Percentiles rank a stretch among this genome's conserved stretches.
These are phyloP conservation scores for Trifolium subterraneum DNA, from an alignment of 306 rosid species.

Conservation along the genomic window DNA sequence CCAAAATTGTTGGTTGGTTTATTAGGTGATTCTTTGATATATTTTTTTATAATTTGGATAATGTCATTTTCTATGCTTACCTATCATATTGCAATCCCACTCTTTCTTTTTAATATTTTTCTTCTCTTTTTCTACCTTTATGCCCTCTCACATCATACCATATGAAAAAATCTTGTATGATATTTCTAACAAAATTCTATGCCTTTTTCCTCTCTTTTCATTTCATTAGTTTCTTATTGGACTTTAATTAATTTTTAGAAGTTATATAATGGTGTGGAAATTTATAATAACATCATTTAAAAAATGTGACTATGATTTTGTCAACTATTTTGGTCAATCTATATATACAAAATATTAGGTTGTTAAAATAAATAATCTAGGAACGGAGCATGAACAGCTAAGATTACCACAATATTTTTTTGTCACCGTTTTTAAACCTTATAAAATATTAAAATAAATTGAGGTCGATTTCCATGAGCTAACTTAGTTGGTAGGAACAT, in stretches of 20 bases:
- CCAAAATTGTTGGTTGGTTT: slow-evolving; percentile 55
- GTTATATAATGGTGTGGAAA: background rate
- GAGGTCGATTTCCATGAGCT: too few relatives aligned
- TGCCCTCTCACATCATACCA: slow-evolving; percentile 16
- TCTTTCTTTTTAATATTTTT: slow-evolving; percentile 28
- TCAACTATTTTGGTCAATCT: background rate
- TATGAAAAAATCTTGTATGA: slow-evolving; percentile 39
- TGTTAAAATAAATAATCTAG: background rate
- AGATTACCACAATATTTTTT: too few relatives aligned
- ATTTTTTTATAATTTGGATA: slow-evolving; percentile 8
- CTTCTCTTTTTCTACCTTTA: slow-evolving; percentile 31
- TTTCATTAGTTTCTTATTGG: background rate
- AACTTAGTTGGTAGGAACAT: too few relatives aligned
- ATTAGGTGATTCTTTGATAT: slow-evolving; percentile 24
- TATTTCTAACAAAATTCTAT: slow-evolving; percentile 29
- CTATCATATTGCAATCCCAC: slow-evolving; percentile 33
- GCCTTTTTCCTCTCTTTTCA: background rate
- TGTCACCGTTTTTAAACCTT: too few relatives aligned
- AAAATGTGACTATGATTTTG: background rate
- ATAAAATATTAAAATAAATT: too few relatives aligned
- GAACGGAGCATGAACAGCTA: too few relatives aligned
- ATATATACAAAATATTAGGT: background rate
- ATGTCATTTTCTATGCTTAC: slow-evolving; percentile 44
- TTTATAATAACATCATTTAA: background rate
- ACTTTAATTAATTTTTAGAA: background rate